Evolutionary conservation across 441 rosid genomes (phyloP), one percentile per base, ranked within the genome.

Genomic region (Eugenia klotzschiana): DNA sequence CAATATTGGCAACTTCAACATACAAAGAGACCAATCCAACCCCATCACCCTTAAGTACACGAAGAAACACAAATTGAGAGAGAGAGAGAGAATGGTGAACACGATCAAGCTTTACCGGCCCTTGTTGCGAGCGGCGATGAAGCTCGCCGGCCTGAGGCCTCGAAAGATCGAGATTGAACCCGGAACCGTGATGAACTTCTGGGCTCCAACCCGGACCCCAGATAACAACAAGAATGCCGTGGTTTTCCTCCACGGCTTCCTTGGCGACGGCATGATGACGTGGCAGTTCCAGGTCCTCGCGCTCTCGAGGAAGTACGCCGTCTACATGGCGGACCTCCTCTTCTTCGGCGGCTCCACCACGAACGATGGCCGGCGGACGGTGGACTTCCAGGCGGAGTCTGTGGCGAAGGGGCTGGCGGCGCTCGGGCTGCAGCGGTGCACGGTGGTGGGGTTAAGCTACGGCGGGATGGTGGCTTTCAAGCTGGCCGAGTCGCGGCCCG

Each of bases 341-440:
- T 89, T 90, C 87, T 91, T 90, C 51, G 92, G 91, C 1, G 86
- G 80, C 53, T 91, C 91, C 3, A 4, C 81, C 87, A 89, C 92
- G 3, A 86, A 83, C 51, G 84, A 72, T 22, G 4, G 56, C 0
- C 84, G 87, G 4, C 79, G 91, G 81, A 83, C 90, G 29, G 83
- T 81, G 23, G 88, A 5, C 80, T 91, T 90, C 69, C 94, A 90
- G 69, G 89, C 89, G 1, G 85, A 90, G 84, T 91, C 88, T 80
- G 60, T 88, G 51, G 91, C 87, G 6, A 83, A 82, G 64, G 86
- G 88, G 52, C 83, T 91, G 81, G 79, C 80, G 64, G 84, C 84
- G 54, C 84, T 91, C 3, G 92, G 91, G 0, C 91, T 89, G 41
- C 69, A 81, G n/a, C 84, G 58, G 77, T 89, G 90, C 54, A 88